Conservation (phyloP, 169 alveolate species). For the Ichthyophthirius multifiliis region DNA sequence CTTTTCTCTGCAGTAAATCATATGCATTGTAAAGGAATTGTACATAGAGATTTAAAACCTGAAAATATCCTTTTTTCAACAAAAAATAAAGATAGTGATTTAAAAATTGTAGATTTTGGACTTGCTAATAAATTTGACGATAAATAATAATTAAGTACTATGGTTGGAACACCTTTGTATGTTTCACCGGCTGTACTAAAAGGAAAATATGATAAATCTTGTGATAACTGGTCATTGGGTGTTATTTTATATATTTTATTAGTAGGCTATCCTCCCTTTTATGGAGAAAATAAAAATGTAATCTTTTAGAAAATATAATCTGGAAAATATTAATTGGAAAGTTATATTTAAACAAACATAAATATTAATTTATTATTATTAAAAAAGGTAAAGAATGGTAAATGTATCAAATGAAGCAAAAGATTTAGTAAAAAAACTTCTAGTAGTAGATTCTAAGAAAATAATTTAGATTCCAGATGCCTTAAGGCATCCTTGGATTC, state of each 20-base stretch:
- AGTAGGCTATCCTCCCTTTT: constrained; percentile 46
- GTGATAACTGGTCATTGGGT: constrained; percentile 47
- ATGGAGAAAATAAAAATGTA: constrained; percentile 8
- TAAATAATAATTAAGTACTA: constrained; percentile 13
- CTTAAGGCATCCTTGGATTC: constrained; percentile 37
- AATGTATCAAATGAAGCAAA: constrained; percentile 52
- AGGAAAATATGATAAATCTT: constrained; percentile 38
- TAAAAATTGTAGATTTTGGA: constrained; percentile 76
- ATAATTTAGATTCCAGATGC: constrained; percentile 45
- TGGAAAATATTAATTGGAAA: constrained; percentile 14
- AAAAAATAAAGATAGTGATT: constrained; percentile 38
- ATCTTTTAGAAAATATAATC: neutral
- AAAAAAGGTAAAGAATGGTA: constrained; percentile 18
- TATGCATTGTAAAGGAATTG: constrained; percentile 59
- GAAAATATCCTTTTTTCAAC: constrained; percentile 62
- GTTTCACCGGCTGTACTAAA: constrained; percentile 38
- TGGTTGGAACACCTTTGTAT: constrained; percentile 45
- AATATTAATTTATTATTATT: neutral
- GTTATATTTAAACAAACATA: constrained; percentile 16
- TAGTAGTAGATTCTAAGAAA: constrained; percentile 24
- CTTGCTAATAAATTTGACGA: constrained; percentile 36
- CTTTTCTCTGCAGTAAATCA: constrained; percentile 47
- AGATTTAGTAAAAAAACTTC: constrained; percentile 56
- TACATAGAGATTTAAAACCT: constrained; percentile 77
- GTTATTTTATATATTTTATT: constrained; percentile 33